Base-by-base conservation (phyloP, 108 stramenopile species). In the Nitzschia putrida region DNA sequence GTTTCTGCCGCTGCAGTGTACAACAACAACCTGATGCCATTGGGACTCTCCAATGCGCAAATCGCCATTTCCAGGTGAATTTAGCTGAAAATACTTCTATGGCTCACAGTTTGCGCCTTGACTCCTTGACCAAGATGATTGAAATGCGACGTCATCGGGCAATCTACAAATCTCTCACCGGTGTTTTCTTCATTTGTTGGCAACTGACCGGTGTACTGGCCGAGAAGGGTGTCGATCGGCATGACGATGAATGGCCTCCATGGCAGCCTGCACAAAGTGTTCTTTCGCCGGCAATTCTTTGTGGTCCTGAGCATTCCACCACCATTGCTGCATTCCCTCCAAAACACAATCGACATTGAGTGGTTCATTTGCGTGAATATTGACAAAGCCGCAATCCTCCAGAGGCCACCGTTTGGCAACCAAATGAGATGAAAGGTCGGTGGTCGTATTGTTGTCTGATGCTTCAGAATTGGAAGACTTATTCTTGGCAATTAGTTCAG, bases 281-380 rank as follows among this genome's bases (percentile, higher is more conserved):
- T 72, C 69, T 67, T 74, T 63, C 12, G 20, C 20, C 3, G 12
- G 20, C 16, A 13, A 6, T 16, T 45, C 23, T 4, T 47, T 47
- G 1, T 39, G 45, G 23, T 22, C 41, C 53, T 25, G 10, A 21
- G 21, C 22, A 38, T 63, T 63, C 61, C 61, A 56, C 58, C 75
- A 81, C 87, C 88, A 92, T 69, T 82, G 75, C 57, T 90, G 87
- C 80, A 88, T 86, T 57, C 84, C 66, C 55, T 90, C 90, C 81
- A 94, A 58, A 3, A 89, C 76, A 34, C 80, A 80, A 64, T 94
- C 92, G 10, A 91, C 85, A 82, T 94, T 94, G 34, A 94, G 65
- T 3, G 92, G 89, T 63, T 92, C 88, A 9, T 76, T 68, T 8
- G 69, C 64, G 37, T 51, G 24, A 45, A 88, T 81, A 29, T 66